Percentiles rank a stretch among this genome's conserved stretches.
These are phyloP conservation scores for Blastocystis sp. DNA, from an alignment of 352 stramenopile genomes.

Conservation along the genomic window DNA sequence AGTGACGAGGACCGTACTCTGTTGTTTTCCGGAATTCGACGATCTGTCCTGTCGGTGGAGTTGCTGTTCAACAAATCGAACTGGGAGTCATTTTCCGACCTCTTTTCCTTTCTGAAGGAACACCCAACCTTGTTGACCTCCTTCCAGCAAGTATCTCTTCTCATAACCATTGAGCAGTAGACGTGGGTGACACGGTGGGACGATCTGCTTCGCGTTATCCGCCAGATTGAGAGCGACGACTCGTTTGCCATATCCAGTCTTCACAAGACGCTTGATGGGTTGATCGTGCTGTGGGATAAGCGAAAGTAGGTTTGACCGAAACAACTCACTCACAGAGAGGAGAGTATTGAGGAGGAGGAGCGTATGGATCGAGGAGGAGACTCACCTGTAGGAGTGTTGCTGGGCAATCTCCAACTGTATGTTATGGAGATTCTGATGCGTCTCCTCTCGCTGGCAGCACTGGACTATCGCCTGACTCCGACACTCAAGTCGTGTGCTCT, in stretches of 20 bases:
- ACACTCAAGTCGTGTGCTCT: not conserved
- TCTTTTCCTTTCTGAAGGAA: not conserved
- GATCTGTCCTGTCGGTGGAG: not conserved
- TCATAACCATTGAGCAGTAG: not conserved
- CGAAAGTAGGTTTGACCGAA: not conserved
- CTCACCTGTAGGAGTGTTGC: not conserved
- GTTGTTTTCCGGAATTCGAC: not conserved
- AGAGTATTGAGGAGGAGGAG: not conserved
- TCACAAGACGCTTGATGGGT: not conserved
- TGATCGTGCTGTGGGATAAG: not conserved
- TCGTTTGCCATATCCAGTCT: not conserved
- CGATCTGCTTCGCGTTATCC: not conserved
- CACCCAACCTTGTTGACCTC: not conserved
- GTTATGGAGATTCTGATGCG: not conserved
- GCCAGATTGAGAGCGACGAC: not conserved
- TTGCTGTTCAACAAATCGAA: not conserved
- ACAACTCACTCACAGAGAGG: not conserved
- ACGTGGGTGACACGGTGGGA: not conserved
- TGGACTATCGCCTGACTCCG: not conserved
- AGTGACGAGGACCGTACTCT: not conserved
- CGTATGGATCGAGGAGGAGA: not conserved
- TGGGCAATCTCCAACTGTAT: conserved; percentile 6
- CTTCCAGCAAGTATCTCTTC: not conserved
- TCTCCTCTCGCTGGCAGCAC: not conserved
- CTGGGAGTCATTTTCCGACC: not conserved